Evolutionary conservation across 306 rosid genomes (phyloP).

Genomic region (Macrotyloma uniflorum): DNA sequence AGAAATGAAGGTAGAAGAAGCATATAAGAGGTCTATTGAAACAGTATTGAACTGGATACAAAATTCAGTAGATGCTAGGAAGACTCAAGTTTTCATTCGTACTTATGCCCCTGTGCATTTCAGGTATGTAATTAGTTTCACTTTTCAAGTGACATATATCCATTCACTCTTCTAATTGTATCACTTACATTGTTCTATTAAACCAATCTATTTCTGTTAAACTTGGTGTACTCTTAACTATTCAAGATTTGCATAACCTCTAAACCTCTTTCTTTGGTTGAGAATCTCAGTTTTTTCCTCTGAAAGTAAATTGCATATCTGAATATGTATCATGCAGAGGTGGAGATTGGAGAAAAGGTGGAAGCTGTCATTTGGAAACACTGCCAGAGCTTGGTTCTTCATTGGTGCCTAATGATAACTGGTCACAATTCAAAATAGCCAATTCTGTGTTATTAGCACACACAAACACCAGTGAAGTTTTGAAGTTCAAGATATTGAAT

Average conservation of each 20-base stretch:
- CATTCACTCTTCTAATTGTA: neutral
- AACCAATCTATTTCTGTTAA: neutral
- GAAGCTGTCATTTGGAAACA: conserved; percentile 82
- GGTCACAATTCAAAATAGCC: conserved; percentile 67
- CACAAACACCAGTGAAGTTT: conserved; percentile 27
- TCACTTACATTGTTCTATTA: too few species aligned
- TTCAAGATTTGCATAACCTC: neutral
- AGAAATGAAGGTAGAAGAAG: conserved; percentile 76
- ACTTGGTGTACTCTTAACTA: neutral
- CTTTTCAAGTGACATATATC: neutral
- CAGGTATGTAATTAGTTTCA: conserved; percentile 56
- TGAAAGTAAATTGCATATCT: neutral
- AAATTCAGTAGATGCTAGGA: conserved; percentile 51
- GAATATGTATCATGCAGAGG: conserved; percentile 56
- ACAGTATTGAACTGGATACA: conserved; percentile 74
- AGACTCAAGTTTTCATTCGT: conserved; percentile 81
- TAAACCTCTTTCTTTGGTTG: neutral
- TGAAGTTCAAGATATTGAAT: conserved; percentile 57
- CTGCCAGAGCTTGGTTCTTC: conserved; percentile 75
- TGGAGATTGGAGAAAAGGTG: conserved; percentile 86
- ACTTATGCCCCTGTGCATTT: conserved; percentile 89
- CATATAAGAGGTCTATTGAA: conserved; percentile 62
- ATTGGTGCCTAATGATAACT: conserved; percentile 56
- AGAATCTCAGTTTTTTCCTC: neutral
- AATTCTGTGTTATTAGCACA: conserved; percentile 51